phyloP scores from a whole-genome alignment of 352 stramenopile species.

The Globisporangium orthogonon region DNA sequence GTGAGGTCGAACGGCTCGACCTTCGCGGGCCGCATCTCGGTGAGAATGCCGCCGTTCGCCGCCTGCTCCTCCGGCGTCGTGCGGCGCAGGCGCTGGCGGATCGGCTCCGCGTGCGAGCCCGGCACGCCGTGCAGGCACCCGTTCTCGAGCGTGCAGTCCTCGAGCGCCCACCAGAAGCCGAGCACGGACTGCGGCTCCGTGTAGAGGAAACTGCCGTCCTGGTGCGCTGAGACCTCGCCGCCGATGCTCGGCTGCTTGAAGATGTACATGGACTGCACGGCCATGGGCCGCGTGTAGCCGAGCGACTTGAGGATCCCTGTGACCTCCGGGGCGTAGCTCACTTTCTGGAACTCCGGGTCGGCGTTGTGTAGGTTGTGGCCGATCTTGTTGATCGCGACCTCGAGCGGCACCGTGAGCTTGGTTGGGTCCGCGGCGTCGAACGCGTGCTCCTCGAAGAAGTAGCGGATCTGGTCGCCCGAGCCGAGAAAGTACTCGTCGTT shows the following conservation, averaged over 20 bases:
- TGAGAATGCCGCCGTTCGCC: conserved; percentile 27
- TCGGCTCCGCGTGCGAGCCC: conserved; percentile 82
- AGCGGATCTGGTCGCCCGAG: conserved; percentile 88
- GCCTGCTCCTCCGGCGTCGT: conserved; percentile 45
- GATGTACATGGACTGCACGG: conserved; percentile 97
- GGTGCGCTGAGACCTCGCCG: conserved; percentile 92
- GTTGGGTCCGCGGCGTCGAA: conserved; percentile 50
- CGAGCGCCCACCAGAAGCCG: conserved; percentile 94
- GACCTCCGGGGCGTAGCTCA: conserved; percentile 79
- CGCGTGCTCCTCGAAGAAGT: conserved; percentile 91
- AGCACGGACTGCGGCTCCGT: conserved; percentile 94
- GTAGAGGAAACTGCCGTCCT: conserved; percentile 96
- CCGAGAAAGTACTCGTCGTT: conserved; percentile 93
- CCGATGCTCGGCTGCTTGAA: conserved; percentile 94
- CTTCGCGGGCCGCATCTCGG: conserved; percentile 52
- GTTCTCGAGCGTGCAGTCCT: conserved; percentile 93
- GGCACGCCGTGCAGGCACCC: conserved; percentile 92
- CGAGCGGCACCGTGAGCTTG: conserved; percentile 55
- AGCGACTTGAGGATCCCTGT: conserved; percentile 74
- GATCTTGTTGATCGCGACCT: conserved; percentile 92
- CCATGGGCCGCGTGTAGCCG: conserved; percentile 82
- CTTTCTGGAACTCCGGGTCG: conserved; percentile 80
- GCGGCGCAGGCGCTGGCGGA: conserved; percentile 84
- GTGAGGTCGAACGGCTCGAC: conserved; percentile 53
- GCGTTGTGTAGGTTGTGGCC: conserved; percentile 93